Percentiles rank a stretch among this genome's conserved stretches.
Conservation (phyloP, 345 rosid genomes). For the Citrus sp. region DNA sequence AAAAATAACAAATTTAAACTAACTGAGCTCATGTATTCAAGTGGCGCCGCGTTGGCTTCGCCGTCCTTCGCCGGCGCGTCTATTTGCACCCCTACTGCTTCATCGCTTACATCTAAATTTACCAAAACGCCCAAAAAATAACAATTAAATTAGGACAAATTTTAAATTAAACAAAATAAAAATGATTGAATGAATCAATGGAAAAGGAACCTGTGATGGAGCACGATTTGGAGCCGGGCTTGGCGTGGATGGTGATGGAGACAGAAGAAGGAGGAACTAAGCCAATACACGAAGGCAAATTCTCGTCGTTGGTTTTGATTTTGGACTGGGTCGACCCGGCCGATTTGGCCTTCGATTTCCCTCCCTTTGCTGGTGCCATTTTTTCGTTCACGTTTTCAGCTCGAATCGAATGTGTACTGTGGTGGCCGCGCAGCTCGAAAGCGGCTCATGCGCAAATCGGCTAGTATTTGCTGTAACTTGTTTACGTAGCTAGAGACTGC, state of each 20-base stretch:
- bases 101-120: slow-evolving; percentile 64
- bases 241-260: slow-evolving; percentile 90
- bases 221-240: slow-evolving; percentile 89
- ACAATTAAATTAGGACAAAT: not conserved
- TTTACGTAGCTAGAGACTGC: too few relatives aligned
- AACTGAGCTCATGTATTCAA: slow-evolving; percentile 85
- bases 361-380: slow-evolving; percentile 74
- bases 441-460: too few relatives aligned
- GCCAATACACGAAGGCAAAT: slow-evolving; percentile 65
- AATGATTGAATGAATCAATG: not conserved
- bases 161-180: not conserved
- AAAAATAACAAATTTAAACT: slow-evolving; percentile 10
- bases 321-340: slow-evolving; percentile 31
- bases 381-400: too few relatives aligned
- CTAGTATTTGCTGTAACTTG: not conserved
- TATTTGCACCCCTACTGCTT: slow-evolving; percentile 80
- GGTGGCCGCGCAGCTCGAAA: not conserved
- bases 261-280: slow-evolving; percentile 68
- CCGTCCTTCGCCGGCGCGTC: slow-evolving; percentile 96
- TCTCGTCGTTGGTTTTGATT: not conserved
- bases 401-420: not conserved
- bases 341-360: slow-evolving; percentile 42
- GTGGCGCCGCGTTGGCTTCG: slow-evolving; percentile 87
- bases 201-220: slow-evolving; percentile 66
- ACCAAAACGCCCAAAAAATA: not conserved